Conservation (phyloP, 2,329 filamentous ascomycete genomes). For the Alternaria alternata region DNA sequence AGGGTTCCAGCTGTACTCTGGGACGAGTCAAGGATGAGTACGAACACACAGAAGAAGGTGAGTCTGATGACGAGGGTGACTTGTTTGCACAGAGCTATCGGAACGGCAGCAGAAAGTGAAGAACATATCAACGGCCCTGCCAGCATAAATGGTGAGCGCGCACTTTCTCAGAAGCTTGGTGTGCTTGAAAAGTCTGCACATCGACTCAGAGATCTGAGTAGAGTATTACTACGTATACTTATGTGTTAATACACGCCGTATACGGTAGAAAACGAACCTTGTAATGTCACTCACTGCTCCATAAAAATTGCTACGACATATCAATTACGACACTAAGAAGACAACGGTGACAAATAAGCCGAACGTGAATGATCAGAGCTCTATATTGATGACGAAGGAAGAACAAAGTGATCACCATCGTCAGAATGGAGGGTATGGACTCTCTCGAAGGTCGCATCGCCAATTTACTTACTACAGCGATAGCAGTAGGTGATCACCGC, state of each 20-base stretch:
- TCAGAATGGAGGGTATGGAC: background rate
- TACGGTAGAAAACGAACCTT: too few relatives aligned
- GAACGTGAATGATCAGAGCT: background rate
- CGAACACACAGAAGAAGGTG: background rate
- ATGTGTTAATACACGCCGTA: too few relatives aligned
- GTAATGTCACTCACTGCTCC: too few relatives aligned
- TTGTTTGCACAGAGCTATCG: background rate
- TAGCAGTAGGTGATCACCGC: background rate
- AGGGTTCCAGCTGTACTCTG: background rate
- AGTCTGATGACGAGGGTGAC: background rate
- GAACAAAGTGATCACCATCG: background rate
- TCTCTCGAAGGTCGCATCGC: background rate
- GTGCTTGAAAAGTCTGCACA: too few relatives aligned
- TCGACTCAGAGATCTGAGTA: too few relatives aligned
- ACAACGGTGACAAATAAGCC: background rate
- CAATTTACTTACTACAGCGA: background rate
- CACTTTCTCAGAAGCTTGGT: background rate
- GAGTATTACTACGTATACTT: too few relatives aligned
- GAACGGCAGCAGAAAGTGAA: background rate
- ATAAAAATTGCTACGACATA: background rate
- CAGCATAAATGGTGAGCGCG: too few relatives aligned
- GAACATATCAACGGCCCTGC: background rate
- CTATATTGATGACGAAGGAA: background rate
- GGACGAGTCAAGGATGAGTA: background rate
- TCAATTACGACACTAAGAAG: background rate